These are phyloP conservation scores for Alternaria brassicae DNA, from an alignment of 2,329 filamentous ascomycete species.

Conservation along the genomic window DNA sequence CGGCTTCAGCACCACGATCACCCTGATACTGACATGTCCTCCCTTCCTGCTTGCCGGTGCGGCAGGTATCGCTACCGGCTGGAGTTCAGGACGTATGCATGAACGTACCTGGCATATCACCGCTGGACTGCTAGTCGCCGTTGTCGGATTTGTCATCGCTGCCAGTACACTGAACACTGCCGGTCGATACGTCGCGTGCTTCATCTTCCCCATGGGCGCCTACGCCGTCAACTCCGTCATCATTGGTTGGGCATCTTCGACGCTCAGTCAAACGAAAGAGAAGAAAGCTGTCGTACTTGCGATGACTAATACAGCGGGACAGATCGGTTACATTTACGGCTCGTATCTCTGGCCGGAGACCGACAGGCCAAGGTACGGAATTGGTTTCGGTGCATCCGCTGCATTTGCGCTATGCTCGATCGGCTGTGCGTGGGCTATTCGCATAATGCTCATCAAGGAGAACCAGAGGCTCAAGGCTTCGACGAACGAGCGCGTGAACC, in stretches of 20 bases:
- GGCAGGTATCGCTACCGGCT: conserved; percentile 57
- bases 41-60: conserved; percentile 58
- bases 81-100: conserved; percentile 59
- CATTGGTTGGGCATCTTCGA: conserved; percentile 40
- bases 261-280: conserved; percentile 39
- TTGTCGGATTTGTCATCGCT: conserved; percentile 53
- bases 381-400: conserved; percentile 40
- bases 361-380: conserved; percentile 35
- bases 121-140: conserved; percentile 49
- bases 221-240: conserved; percentile 44
- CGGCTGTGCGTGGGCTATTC: conserved; percentile 39
- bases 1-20: conserved; percentile 47
- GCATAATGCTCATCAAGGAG: conserved; percentile 37
- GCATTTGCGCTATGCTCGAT: conserved; percentile 38
- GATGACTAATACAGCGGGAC: conserved; percentile 39
- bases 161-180: conserved; percentile 39
- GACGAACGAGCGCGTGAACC: conserved; percentile 36
- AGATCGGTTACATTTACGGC: conserved; percentile 42
- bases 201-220: conserved; percentile 41
- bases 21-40: conserved; percentile 53
- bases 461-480: conserved; percentile 33
- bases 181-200: conserved; percentile 39
- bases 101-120: conserved; percentile 62
- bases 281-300: conserved; percentile 43
- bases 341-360: conserved; percentile 37